Conservation (phyloP, 164 flowering plant species). For the Magnolia sinica region DNA sequence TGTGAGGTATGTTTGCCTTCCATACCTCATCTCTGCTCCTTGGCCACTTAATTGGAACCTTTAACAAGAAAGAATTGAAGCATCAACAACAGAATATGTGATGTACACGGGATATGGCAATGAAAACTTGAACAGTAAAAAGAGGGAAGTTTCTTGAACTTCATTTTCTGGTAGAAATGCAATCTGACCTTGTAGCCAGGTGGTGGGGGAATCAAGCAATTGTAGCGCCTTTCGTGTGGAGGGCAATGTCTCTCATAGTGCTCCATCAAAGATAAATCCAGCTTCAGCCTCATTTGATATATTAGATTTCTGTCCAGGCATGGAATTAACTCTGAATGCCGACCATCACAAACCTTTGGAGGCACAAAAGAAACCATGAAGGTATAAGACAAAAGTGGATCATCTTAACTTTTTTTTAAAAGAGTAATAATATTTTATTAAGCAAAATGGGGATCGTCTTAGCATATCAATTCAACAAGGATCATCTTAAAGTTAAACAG, state of each 20-base stretch:
- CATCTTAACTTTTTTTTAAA: too few species aligned
- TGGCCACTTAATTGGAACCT: constrained; percentile 94
- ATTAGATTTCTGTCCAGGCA: constrained; percentile 80
- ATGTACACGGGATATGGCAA: neutral
- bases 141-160: neutral
- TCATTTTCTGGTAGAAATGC: neutral
- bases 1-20: constrained; percentile 92
- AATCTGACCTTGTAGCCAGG: constrained; percentile 70
- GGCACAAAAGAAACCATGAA: neutral
- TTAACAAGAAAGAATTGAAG: neutral
- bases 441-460: too few species aligned
- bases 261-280: constrained; percentile 83
- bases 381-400: too few species aligned
- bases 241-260: constrained; percentile 94
- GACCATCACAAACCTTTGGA: constrained; percentile 81
- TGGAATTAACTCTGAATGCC: constrained; percentile 76
- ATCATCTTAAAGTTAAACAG: neutral
- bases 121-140: neutral
- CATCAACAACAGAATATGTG: neutral
- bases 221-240: constrained; percentile 66
- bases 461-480: too few species aligned
- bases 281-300: constrained; percentile 72
- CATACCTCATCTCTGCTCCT: constrained; percentile 86
- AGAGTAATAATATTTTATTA: too few species aligned
- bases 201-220: constrained; percentile 91